These are phyloP conservation scores for Sonneratia caseolaris DNA, from an alignment of 345 rosid genomes.

Conservation along the genomic window DNA sequence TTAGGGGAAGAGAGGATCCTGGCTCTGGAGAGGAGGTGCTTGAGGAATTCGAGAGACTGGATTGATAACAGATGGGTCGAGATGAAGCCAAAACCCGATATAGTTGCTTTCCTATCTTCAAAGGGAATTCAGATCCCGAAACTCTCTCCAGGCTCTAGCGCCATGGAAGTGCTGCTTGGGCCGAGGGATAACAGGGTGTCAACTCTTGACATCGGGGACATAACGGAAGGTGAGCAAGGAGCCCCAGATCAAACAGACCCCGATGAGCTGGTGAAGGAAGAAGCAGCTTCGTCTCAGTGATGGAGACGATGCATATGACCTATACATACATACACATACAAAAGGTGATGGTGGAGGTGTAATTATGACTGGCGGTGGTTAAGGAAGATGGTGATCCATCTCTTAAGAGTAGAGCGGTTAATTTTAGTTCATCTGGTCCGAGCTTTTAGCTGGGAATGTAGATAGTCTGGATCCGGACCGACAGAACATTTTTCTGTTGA, in stretches of 20 bases:
- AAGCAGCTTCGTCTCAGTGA: neutral
- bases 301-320: neutral
- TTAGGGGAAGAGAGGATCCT: conserved; percentile 29
- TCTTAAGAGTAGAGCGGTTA: neutral
- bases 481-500: no score
- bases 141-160: neutral
- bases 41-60: conserved; percentile 40
- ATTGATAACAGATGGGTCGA: conserved; percentile 32
- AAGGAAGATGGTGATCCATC: neutral
- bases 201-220: neutral
- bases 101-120: conserved; percentile 15
- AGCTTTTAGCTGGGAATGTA: neutral
- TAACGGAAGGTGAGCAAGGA: neutral
- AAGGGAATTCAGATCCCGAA: neutral
- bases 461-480: neutral
- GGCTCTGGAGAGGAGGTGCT: conserved; percentile 17
- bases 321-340: no score
- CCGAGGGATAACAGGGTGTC: neutral
- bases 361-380: neutral
- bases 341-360: neutral
- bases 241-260: neutral
- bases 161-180: neutral
- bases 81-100: conserved; percentile 21
- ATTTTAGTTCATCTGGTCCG: neutral
- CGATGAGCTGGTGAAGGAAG: neutral